These are phyloP conservation scores for Globisporangium cederbergense DNA, from an alignment of 352 stramenopile species.

Conservation along the genomic window DNA sequence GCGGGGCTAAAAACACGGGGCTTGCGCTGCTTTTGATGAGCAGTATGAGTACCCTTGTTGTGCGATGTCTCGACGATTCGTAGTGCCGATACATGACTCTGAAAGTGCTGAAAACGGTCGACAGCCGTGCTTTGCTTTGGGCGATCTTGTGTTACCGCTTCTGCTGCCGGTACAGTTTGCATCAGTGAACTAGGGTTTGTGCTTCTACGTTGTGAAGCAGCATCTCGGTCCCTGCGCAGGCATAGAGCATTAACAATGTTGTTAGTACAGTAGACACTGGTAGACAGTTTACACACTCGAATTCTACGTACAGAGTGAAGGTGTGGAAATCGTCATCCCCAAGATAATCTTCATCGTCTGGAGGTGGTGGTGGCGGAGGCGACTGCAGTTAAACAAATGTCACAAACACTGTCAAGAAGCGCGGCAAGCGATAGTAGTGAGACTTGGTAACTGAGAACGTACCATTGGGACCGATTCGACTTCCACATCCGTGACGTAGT, in stretches of 20 bases:
- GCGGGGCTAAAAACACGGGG: constrained; percentile 4
- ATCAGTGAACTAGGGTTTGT: not conserved
- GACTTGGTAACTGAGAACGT: not conserved
- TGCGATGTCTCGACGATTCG: constrained; percentile 23
- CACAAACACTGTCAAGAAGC: not conserved
- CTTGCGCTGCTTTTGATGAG: constrained; percentile 6
- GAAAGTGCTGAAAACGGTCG: constrained; percentile 35
- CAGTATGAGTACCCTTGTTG: not conserved
- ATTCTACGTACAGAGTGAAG: constrained; percentile 25
- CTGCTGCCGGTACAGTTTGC: not conserved
- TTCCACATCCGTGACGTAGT: not conserved
- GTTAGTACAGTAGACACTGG: no score
- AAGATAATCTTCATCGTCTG: constrained; percentile 36
- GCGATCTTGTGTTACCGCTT: not conserved
- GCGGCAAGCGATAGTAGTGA: not conserved
- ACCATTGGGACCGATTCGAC: constrained; percentile 5
- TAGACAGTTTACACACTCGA: no score
- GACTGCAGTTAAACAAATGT: constrained; percentile 18
- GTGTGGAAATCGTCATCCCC: constrained; percentile 24
- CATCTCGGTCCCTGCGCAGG: constrained; percentile 6
- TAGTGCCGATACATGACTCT: constrained; percentile 31
- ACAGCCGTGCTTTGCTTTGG: not conserved
- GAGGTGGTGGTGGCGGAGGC: constrained; percentile 45
- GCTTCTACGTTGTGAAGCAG: not conserved
- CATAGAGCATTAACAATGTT: not conserved